Conservation (phyloP, 345 rosid species). For the Reutealis trisperma region DNA sequence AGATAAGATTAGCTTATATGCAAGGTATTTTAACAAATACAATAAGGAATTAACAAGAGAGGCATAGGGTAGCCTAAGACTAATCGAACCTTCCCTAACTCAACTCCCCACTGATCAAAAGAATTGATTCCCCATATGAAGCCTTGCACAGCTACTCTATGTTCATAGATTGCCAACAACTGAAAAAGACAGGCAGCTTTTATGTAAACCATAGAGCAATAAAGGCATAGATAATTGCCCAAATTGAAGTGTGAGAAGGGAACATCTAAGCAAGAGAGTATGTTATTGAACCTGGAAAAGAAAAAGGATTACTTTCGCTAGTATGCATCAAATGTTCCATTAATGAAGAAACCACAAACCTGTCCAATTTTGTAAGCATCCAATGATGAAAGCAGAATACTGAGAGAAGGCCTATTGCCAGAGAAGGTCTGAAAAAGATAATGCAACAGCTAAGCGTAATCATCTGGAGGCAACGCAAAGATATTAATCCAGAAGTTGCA, state of each 20-base stretch:
- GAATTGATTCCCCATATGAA: constrained; percentile 97
- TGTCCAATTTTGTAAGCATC: constrained; percentile 81
- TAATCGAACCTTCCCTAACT: constrained; percentile 79
- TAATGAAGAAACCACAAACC: constrained; percentile 42
- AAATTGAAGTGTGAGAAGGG: neutral
- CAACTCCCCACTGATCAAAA: constrained; percentile 99
- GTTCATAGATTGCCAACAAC: constrained; percentile 92
- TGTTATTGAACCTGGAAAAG: neutral
- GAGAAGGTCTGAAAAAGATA: constrained; percentile 64
- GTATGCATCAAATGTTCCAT: neutral
- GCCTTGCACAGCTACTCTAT: constrained; percentile 94
- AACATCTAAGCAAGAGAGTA: neutral
- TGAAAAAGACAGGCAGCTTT: constrained; percentile 29
- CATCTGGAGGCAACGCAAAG: constrained; percentile 3
- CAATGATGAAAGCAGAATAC: constrained; percentile 82
- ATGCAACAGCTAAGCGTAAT: constrained; percentile 11
- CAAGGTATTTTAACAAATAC: too few relatives aligned
- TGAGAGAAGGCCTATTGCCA: constrained; percentile 91
- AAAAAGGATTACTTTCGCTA: neutral
- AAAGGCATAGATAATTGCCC: neutral
- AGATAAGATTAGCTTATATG: neutral
- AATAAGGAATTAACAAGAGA: neutral
- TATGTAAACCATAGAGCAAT: neutral
- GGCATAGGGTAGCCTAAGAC: neutral
- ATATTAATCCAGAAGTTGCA: constrained; percentile 9